phyloP scores from a whole-genome alignment of 2,329 filamentous ascomycete species.

The Penicillium sp. region DNA sequence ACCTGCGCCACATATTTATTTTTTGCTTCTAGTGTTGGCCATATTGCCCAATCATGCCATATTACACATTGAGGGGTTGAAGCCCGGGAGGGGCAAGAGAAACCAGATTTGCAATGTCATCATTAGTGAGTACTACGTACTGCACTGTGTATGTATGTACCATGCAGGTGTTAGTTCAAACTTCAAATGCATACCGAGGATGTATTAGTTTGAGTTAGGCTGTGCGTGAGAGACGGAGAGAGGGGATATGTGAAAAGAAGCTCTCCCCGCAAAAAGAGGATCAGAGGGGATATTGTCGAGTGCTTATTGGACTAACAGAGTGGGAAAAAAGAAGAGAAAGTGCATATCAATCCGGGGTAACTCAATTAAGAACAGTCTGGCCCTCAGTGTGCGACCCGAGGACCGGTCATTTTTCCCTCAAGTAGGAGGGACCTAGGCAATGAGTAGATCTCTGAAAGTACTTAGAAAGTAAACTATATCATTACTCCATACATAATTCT shows the following conservation, averaged over 20 bases:
- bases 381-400: slow-evolving; percentile 17
- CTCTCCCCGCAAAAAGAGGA: neutral
- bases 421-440: no score
- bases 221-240: neutral
- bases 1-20: neutral
- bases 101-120: neutral
- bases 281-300: neutral
- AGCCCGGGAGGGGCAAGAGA: neutral
- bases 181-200: neutral
- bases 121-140: slow-evolving; percentile 2
- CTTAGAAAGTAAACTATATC: no score
- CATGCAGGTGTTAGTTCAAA: neutral
- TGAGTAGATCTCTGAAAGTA: no score
- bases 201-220: neutral
- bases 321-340: neutral
- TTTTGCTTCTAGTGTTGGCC: neutral
- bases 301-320: neutral
- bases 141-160: slow-evolving; percentile 1
- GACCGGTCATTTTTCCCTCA: slow-evolving; percentile 2
- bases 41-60: neutral
- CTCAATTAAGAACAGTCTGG: slow-evolving; percentile 1
- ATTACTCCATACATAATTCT: neutral
- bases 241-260: neutral
- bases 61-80: slow-evolving; percentile 1
- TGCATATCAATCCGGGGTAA: slow-evolving; percentile 15